Evolutionary conservation across 345 rosid species (phyloP), one percentile per base, ranked within the genome.

Genomic region (Acer negundo): DNA sequence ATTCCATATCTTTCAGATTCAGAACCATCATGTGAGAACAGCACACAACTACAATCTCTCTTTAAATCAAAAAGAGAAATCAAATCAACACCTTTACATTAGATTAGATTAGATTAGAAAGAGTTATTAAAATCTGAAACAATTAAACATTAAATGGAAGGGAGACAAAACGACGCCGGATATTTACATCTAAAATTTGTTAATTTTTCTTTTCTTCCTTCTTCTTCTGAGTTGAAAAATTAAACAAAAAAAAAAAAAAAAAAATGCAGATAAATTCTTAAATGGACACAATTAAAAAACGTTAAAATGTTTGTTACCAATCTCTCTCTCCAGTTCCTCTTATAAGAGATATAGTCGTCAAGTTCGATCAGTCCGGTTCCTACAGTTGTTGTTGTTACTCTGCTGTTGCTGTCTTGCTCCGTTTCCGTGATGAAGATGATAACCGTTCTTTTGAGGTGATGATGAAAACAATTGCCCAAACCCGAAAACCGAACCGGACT

Each of bases 381-480:
- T 79, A 73, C 20, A 69, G 65, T 78, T 72, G 73, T 78, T 78
- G 69, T 78, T 78, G 69, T 56, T 80, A 74, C 79, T 79, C 62
- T 82, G 80, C 1, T 83, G 77, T 56, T 78, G 85, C 75, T 38
- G 47, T 73, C 63, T 77, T 24, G 71, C 44, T 12, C 62, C 84
- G 19, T 62, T 78, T 61, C 78, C 49, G 12, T 46, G 49, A 46
- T 46, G 49, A 15, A 12, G n/a, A 23, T 16, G 7, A 47, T 40
- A 53, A 1, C 70, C 84, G 67, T 23, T 84, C 81, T 88, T 88
- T 20, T 88, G 89, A 19, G 83, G 84, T 11, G 91, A 83, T 44
- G 92, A 73, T 35, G 91, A 85, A 66, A 92, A 85, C 61, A 89
- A 80, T n/a, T 89, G 90, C 1, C 90, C 89, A 69, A 85, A 85